A percentile compares a stretch with the other conserved stretches of the same genome.
Evolutionary conservation across 139 green algal species (phyloP).

Genomic region (Chlorella vulgaris): DNA sequence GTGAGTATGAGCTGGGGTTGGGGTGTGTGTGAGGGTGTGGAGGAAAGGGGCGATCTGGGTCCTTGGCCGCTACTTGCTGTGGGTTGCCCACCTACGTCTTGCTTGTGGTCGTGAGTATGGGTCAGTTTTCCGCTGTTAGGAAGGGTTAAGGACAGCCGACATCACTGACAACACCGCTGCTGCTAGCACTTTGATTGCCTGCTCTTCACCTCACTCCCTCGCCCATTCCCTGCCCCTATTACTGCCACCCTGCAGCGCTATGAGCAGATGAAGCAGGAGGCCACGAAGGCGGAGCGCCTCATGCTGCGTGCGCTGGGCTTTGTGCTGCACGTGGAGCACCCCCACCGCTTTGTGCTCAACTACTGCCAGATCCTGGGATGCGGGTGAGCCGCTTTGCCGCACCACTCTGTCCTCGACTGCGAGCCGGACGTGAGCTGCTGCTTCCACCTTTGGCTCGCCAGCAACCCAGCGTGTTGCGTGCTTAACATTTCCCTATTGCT

Average conservation of each 20-base stretch:
- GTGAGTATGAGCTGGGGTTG: no score
- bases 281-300: conserved; percentile 78
- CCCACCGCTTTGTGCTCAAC: conserved; percentile 90
- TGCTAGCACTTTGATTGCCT: no score
- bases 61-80: no score
- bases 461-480: no score
- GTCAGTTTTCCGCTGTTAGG: background rate
- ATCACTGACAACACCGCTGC: background rate
- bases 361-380: conserved; percentile 50
- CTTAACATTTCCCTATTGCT: no score
- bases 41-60: no score
- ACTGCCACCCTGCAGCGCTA: conserved; percentile 60
- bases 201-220: no score
- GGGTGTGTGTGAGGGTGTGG: no score
- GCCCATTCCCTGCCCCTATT: conserved; percentile 30
- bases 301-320: conserved; percentile 88
- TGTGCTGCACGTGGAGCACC: conserved; percentile 88
- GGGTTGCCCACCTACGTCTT: no score
- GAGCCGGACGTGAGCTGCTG: no score
- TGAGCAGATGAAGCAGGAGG: conserved; percentile 62
- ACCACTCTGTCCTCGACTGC: background rate
- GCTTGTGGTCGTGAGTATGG: no score
- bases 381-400: background rate
- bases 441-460: no score
- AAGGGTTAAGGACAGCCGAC: background rate